Base-by-base conservation (phyloP, 345 rosid genomes). In the Durio zibethinus region DNA sequence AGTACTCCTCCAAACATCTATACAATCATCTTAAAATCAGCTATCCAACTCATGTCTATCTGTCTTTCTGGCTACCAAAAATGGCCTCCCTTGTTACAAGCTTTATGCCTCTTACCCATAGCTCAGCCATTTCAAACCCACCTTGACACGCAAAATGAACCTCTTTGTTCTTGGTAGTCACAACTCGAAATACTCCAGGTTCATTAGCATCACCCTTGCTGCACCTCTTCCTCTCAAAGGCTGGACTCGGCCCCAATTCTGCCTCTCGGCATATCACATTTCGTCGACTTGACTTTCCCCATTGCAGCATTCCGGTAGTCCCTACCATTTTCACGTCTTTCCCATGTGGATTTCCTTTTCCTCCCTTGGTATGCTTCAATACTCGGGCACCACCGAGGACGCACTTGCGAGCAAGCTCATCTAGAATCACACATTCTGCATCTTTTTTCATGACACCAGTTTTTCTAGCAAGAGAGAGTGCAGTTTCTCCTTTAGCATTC, bases 51-150 rank as follows among this genome's bases (percentile, higher is more conserved):
- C 38, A 47, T 47, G 4, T 62, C 16, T 65, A 35, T 67, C 52
- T 7, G 15, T 25, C 10, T 69, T 52, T 78, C 62, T 72, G 27
- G 38, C 74, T 79, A 42, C 89, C 83, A 81, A 88, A 86, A 43
- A 84, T 79, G 27, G 89, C 84, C 59, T 85, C 86, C 76, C 87
- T 83, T 0, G 93, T 90, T 68, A 92, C 90, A n/a, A 93, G 91
- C 88, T 85, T 90, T 82, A 96, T 92, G 6, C 99, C 99, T 72
- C 98, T 85, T 29, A 88, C 95, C 98, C 97, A 96, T 63, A 92
- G 85, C 90, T 92, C 86, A n/a, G 99, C 99, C 79, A 74, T 76
- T 77, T 85, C 97, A 8, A 75, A 45, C 38, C 98, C 99, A 25
- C 97, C 97, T 18, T 89, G 80, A 62, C 95, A 96, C 5, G 82